Percentiles rank a stretch among this genome's conserved stretches.
Evolutionary conservation across 371 early-diverging fungal species (phyloP).

Genomic region (Lichtheimia ornata): DNA sequence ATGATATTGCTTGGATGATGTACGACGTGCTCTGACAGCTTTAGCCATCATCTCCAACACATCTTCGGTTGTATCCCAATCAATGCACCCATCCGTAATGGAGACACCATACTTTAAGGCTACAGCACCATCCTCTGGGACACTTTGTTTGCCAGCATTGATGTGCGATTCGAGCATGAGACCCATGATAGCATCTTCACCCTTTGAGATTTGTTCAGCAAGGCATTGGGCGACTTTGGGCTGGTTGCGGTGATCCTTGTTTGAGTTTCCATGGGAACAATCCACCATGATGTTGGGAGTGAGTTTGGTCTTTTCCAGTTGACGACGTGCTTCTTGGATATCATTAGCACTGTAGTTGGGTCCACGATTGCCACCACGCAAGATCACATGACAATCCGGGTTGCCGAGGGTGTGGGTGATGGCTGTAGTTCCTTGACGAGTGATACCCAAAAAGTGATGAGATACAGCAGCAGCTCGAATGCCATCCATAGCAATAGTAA

Average conservation of each 20-base stretch:
- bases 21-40: slow-evolving; percentile 54
- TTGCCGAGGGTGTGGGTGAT: slow-evolving; percentile 88
- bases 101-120: slow-evolving; percentile 79
- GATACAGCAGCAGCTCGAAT: slow-evolving; percentile 83
- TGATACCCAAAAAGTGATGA: slow-evolving; percentile 92
- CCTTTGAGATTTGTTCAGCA: slow-evolving; percentile 66
- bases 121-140: slow-evolving; percentile 67
- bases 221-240: slow-evolving; percentile 55
- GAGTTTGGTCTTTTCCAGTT: slow-evolving; percentile 58
- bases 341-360: slow-evolving; percentile 78
- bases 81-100: slow-evolving; percentile 86
- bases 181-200: slow-evolving; percentile 77
- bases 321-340: slow-evolving; percentile 48
- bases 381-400: slow-evolving; percentile 50
- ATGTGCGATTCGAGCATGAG: slow-evolving; percentile 95
- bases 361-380: slow-evolving; percentile 76
- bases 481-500: slow-evolving; percentile 86
- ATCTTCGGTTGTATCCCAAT: slow-evolving; percentile 74
- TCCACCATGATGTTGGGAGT: slow-evolving; percentile 71
- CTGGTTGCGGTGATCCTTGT: slow-evolving; percentile 76
- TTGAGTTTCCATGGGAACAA: slow-evolving; percentile 84
- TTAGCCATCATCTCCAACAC: slow-evolving; percentile 72
- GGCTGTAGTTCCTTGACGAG: slow-evolving; percentile 89
- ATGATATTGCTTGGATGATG: background rate
- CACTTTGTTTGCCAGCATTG: slow-evolving; percentile 80